Evolutionary conservation across 441 rosid genomes (phyloP).

Genomic region (Pelargonium citronellum): DNA sequence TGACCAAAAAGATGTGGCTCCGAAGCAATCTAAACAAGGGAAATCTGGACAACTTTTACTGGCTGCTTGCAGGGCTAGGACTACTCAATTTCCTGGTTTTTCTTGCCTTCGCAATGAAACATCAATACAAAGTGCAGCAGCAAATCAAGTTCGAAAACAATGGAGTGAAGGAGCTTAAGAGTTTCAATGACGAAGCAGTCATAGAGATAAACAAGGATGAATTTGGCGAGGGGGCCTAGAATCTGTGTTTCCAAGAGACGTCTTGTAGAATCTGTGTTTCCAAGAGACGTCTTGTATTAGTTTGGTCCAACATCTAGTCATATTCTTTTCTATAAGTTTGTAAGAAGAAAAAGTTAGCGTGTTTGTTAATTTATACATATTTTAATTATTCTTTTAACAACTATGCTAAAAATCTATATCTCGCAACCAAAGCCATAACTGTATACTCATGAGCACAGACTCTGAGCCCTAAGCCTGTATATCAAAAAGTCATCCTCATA

Average conservation of each 20-base stretch:
- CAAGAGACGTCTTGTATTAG: neutral
- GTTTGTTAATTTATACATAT: neutral
- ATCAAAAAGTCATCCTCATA: too few species aligned
- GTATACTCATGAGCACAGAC: too few species aligned
- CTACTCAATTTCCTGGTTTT: conserved; percentile 51
- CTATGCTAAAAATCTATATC: too few species aligned
- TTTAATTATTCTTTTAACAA: neutral
- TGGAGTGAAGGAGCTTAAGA: conserved; percentile 27
- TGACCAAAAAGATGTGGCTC: conserved; percentile 57
- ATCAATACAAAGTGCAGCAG: conserved; percentile 58
- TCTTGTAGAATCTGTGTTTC: neutral
- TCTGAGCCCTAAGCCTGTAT: too few species aligned
- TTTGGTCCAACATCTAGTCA: neutral
- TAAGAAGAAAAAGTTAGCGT: neutral
- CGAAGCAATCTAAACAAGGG: conserved; percentile 55
- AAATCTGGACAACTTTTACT: conserved; percentile 56
- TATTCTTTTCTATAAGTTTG: neutral
- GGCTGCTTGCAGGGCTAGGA: conserved; percentile 64
- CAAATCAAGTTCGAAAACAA: conserved; percentile 9
- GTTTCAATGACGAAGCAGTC: conserved; percentile 18
- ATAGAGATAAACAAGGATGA: conserved; percentile 15
- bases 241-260: neutral
- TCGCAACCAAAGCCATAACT: too few species aligned
- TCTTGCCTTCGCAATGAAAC: conserved; percentile 44
- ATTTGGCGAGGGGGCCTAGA: conserved; percentile 1